A percentile compares a stretch with the other conserved stretches of the same genome.
phyloP scores from a whole-genome alignment of 768 basidiomycete species.

The Pulveroboletus ravenelii region DNA sequence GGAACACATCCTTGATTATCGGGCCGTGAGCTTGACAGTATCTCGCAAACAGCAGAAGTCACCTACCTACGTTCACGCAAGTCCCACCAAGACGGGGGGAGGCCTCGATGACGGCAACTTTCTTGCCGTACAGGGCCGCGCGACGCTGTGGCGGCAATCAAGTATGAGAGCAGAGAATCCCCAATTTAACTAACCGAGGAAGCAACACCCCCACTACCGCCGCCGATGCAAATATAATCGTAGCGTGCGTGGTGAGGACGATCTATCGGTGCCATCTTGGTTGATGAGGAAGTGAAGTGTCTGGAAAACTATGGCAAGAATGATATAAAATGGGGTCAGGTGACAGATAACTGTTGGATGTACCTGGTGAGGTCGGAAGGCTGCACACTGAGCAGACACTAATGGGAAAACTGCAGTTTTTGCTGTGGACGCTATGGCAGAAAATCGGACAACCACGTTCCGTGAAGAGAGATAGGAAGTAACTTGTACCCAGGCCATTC shows the following conservation, averaged over 20 bases:
- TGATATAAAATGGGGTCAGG: not conserved
- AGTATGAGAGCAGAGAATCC: not conserved
- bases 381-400: slow-evolving; percentile 5
- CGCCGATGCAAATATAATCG: slow-evolving; percentile 87
- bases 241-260: slow-evolving; percentile 63
- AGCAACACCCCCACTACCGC: slow-evolving; percentile 90
- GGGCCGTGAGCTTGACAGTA: not conserved
- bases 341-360: slow-evolving; percentile 1
- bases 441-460: slow-evolving; percentile 8
- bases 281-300: slow-evolving; percentile 36
- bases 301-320: slow-evolving; percentile 41
- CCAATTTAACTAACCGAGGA: slow-evolving; percentile 59
- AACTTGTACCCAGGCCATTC: slow-evolving; percentile 8
- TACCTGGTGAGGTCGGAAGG: slow-evolving; percentile 26
- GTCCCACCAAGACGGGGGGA: slow-evolving; percentile 81
- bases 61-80: slow-evolving; percentile 94
- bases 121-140: slow-evolving; percentile 88
- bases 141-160: slow-evolving; percentile 56
- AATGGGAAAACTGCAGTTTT: slow-evolving; percentile 12
- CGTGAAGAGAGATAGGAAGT: slow-evolving; percentile 3
- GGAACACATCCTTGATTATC: slow-evolving; percentile 79
- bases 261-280: slow-evolving; percentile 69
- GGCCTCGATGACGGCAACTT: slow-evolving; percentile 84
- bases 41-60: not conserved
- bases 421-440: slow-evolving; percentile 3